Evolutionary conservation across 2,329 filamentous ascomycete species (phyloP).

Genomic region (Ophiostoma sp.): DNA sequence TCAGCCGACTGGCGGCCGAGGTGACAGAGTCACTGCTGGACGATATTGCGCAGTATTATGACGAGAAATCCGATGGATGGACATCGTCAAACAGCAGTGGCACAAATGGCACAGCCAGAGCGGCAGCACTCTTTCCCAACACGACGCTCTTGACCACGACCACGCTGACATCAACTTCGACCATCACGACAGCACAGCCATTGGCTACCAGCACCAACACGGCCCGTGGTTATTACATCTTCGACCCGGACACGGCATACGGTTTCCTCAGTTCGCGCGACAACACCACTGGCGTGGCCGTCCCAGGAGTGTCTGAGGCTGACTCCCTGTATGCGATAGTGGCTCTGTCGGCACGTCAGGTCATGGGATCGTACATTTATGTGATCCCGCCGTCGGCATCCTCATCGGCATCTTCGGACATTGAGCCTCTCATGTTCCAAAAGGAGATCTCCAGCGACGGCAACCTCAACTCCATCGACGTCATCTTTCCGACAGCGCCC

Average conservation of each 20-base stretch:
- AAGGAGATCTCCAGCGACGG: constrained; percentile 87
- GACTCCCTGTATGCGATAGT: constrained; percentile 76
- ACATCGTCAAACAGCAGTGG: not conserved
- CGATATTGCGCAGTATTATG: constrained; percentile 6
- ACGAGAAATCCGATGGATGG: not conserved
- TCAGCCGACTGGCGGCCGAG: constrained; percentile 12
- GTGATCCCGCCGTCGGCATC: constrained; percentile 8
- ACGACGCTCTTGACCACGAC: not conserved
- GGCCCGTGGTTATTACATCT: constrained; percentile 23
- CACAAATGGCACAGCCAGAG: not conserved
- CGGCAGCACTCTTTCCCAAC: not conserved
- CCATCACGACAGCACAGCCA: not conserved
- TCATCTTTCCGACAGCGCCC: constrained; percentile 82
- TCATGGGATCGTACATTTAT: constrained; percentile 61
- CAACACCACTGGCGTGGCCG: constrained; percentile 53
- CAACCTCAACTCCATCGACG: constrained; percentile 82
- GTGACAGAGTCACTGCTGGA: not conserved
- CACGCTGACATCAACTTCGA: not conserved
- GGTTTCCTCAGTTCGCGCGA: constrained; percentile 63
- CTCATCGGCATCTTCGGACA: constrained; percentile 55
- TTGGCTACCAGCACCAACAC: not conserved
- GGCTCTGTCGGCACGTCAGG: constrained; percentile 75
- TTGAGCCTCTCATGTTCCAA: constrained; percentile 72
- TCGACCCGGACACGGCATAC: constrained; percentile 29
- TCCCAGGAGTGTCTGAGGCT: constrained; percentile 70